Conservation (phyloP, 2,329 filamentous ascomycete genomes). For the Penicillium rolfsii region DNA sequence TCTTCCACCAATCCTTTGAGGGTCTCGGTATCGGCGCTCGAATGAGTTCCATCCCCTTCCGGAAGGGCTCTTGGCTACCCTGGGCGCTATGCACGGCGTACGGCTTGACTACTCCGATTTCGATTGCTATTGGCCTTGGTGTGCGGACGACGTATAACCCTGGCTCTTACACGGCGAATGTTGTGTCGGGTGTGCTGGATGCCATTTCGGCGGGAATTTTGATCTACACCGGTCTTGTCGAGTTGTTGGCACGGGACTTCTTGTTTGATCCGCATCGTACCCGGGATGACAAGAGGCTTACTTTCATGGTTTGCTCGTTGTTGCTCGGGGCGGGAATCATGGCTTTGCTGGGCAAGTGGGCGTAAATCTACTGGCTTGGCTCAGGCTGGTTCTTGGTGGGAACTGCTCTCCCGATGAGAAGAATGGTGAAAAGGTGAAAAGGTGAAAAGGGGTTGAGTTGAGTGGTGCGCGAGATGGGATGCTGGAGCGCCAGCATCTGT, state of each 20-base stretch:
- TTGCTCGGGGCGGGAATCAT: constrained; percentile 51
- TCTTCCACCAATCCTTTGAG: constrained; percentile 68
- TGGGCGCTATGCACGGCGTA: constrained; percentile 55
- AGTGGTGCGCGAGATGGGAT: background rate
- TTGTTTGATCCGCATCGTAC: constrained; percentile 54
- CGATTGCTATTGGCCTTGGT: constrained; percentile 54
- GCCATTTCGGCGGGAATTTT: constrained; percentile 54
- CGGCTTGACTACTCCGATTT: constrained; percentile 57
- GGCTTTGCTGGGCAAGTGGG: constrained; percentile 58
- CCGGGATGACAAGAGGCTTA: constrained; percentile 41
- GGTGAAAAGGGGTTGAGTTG: background rate
- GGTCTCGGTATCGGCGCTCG: constrained; percentile 65
- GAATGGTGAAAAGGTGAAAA: background rate
- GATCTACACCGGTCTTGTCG: constrained; percentile 56
- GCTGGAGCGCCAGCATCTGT: background rate
- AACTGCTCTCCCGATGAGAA: background rate
- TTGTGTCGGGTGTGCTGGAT: constrained; percentile 53
- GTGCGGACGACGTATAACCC: constrained; percentile 50
- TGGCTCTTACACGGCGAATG: constrained; percentile 47
- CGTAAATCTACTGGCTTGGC: constrained; percentile 30
- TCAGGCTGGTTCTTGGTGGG: no score
- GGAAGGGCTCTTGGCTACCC: constrained; percentile 50
- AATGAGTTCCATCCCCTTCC: constrained; percentile 61
- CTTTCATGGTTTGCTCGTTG: constrained; percentile 49
- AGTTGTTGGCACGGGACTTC: constrained; percentile 55